Evolutionary conservation across 805 yeast species (phyloP).

Genomic region (Candida sithepensis): DNA sequence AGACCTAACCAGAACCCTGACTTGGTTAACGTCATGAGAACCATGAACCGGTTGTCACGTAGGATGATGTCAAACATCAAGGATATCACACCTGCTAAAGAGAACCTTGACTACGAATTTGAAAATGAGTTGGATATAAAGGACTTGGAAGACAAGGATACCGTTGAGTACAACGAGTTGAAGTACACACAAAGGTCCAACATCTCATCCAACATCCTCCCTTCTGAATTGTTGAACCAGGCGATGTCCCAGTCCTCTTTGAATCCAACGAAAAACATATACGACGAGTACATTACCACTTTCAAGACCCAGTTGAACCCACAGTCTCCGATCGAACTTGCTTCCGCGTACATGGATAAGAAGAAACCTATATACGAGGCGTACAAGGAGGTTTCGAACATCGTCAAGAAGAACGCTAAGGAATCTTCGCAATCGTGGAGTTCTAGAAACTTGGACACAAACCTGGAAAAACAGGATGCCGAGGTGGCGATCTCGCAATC

Average conservation of each 20-base stretch:
- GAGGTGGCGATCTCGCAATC: constrained; percentile 28
- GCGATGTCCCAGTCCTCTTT: constrained; percentile 24
- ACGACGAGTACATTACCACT: constrained; percentile 20
- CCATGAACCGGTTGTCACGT: constrained; percentile 85
- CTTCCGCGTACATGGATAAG: constrained; percentile 22
- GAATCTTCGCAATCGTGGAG: constrained; percentile 47
- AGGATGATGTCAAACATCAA: constrained; percentile 65
- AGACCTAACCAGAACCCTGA: constrained; percentile 58
- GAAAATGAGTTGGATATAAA: constrained; percentile 45
- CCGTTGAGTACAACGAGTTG: constrained; percentile 51
- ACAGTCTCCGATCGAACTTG: constrained; percentile 21
- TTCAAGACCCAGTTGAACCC: constrained; percentile 21
- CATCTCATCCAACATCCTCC: constrained; percentile 23
- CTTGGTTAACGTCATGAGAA: constrained; percentile 70
- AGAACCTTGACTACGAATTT: constrained; percentile 32
- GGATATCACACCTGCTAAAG: constrained; percentile 35
- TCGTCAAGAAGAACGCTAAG: constrained; percentile 52
- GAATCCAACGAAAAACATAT: constrained; percentile 25
- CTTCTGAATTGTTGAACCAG: constrained; percentile 19
- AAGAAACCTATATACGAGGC: constrained; percentile 39
- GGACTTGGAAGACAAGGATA: constrained; percentile 48
- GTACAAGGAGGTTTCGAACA: constrained; percentile 39
- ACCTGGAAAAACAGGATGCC: constrained; percentile 22
- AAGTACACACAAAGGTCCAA: constrained; percentile 29
- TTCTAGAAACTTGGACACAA: constrained; percentile 18